phyloP scores from a whole-genome alignment of 2,329 filamentous ascomycete species.

The Trichoderma atroviride region DNA sequence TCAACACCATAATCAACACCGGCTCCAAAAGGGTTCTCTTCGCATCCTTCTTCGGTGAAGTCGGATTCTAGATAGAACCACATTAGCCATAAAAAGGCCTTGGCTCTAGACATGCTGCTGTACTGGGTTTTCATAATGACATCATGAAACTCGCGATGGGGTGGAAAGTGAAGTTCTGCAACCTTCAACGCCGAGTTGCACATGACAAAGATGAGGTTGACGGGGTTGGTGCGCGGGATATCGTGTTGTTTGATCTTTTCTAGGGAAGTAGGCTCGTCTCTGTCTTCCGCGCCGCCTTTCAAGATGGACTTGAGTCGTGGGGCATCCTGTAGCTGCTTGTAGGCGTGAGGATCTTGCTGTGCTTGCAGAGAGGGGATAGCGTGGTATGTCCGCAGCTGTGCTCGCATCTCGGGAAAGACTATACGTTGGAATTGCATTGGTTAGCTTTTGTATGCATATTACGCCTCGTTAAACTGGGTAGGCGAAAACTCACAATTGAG shows the following conservation, averaged over 20 bases:
- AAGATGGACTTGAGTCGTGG: conserved; percentile 95
- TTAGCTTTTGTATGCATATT: not conserved
- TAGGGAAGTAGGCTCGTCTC: conserved; percentile 77
- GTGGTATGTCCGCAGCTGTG: conserved; percentile 95
- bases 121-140: conserved; percentile 88
- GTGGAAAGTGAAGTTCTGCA: conserved; percentile 88
- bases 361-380: conserved; percentile 96
- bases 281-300: conserved; percentile 93
- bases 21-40: conserved; percentile 86
- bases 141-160: conserved; percentile 89
- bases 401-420: conserved; percentile 99
- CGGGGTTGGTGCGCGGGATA: conserved; percentile 84
- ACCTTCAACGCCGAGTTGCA: conserved; percentile 88
- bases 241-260: conserved; percentile 72
- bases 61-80: conserved; percentile 99
- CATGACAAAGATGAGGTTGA: conserved; percentile 95
- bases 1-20: conserved; percentile 67
- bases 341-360: conserved; percentile 90
- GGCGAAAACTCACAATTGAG: conserved; percentile 74
- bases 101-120: conserved; percentile 79
- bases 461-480: conserved; percentile 18
- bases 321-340: conserved; percentile 97
- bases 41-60: conserved; percentile 83
- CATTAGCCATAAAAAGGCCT: conserved; percentile 94
- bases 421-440: conserved; percentile 14